Evolutionary conservation across 768 basidiomycete species (phyloP), one percentile per base, ranked within the genome.

Genomic region (Lactifluus piperatus): DNA sequence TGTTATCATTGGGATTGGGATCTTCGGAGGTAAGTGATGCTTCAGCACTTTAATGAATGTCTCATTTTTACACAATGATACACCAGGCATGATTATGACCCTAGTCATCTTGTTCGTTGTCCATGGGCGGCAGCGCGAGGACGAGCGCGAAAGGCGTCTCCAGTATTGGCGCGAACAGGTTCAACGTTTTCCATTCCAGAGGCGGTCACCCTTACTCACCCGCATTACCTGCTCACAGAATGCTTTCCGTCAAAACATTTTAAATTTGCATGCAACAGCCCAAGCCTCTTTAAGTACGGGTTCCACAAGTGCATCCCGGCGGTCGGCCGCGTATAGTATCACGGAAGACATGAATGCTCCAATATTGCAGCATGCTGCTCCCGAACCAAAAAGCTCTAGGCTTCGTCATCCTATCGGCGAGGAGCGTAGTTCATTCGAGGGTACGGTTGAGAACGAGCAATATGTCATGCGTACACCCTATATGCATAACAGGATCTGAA

Each of bases 91-190:
- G 79, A 73, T 81, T 59, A 86, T 79, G 16, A 86, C 85, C 9
- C 76, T 92, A 43, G 71, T 81, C 53, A 77, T 79, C 4, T 75
- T 94, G 36, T 92, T 81, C 73, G 76, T 84, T 65, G 65, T 87
- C 7, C 91, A 93, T 66, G 75, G 84, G 39, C 81, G 82, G 64
- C 81, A 86, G 63, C 82, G 91, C 64, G 84, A 84, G 43, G 71
- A 75, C 58, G 90, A 93, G 66, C 85, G 88, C 47, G 85, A 88
- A 73, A 91, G 86, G 71, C 85, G 91, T 64, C 74, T 84, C 44
- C 89, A 91, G 68, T 93, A 94, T 72, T 93, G 91, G 86, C 84
- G 85, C 64, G 91, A 94, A 74, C 91, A 91, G 78, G 86, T 83
- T 24, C 62, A 51, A 65, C 60, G n/a, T 43, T 16, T n/a, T 13